Percentiles rank a stretch among this genome's conserved stretches.
phyloP scores from a whole-genome alignment of 2,329 filamentous ascomycete genomes.

The Byssochlamys sp. region DNA sequence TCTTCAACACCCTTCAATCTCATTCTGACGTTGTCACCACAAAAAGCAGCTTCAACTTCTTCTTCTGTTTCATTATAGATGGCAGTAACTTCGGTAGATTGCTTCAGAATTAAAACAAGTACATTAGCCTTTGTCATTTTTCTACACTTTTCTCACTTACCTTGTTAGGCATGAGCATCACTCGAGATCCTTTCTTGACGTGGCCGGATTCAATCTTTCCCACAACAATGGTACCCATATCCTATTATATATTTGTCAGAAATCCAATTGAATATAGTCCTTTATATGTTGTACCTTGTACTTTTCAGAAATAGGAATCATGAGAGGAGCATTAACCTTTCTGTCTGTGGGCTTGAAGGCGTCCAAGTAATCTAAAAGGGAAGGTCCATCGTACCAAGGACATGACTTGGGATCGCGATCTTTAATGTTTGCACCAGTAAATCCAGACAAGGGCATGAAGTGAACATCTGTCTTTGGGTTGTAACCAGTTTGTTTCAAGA shows the following conservation, averaged over 20 bases:
- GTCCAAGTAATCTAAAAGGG: conserved; percentile 87
- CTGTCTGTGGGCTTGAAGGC: conserved; percentile 84
- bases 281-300: too few relatives aligned
- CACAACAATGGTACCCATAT: conserved; percentile 95
- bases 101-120: too few relatives aligned
- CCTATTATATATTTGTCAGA: too few relatives aligned
- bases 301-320: conserved; percentile 96
- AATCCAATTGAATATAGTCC: too few relatives aligned
- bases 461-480: conserved; percentile 90
- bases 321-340: conserved; percentile 94
- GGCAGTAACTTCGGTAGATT: too few relatives aligned
- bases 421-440: conserved; percentile 78
- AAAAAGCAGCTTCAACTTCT: conserved; percentile 69
- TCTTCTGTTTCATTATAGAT: conserved; percentile 95
- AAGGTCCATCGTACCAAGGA: conserved; percentile 83
- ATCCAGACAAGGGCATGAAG: conserved; percentile 93
- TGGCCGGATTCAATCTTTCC: conserved; percentile 95
- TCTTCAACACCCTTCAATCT: conserved; percentile 91
- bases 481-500: conserved; percentile 86
- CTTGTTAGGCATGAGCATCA: too few relatives aligned
- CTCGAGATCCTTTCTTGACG: too few relatives aligned
- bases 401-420: conserved; percentile 65
- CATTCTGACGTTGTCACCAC: conserved; percentile 87
- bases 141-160: conserved; percentile 82
- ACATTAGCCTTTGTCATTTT: too few relatives aligned